Conservation (phyloP, 2,329 filamentous ascomycete species). For the Diplodia scrobiculata region DNA sequence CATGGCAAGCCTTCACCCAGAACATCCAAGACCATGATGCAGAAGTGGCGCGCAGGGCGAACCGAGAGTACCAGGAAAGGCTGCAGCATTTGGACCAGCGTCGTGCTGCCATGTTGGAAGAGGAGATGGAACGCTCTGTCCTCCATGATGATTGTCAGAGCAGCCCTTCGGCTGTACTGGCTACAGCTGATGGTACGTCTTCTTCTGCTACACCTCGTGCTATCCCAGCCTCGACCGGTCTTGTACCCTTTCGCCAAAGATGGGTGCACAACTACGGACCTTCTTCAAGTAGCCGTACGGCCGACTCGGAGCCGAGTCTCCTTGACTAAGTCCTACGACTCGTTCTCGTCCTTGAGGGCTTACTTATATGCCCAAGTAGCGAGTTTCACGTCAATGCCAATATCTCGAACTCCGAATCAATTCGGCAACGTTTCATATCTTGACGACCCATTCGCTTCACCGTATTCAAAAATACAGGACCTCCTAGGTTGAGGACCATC, state of each 20-base stretch:
- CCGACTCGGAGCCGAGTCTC: neutral
- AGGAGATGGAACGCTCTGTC: slow-evolving; percentile 14
- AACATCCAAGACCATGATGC: neutral
- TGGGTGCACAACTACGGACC: neutral
- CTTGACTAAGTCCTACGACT: neutral
- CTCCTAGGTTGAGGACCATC: neutral
- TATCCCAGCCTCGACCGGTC: neutral
- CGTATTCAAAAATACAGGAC: neutral
- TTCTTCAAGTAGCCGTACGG: neutral
- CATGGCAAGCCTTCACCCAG: neutral
- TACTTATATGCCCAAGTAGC: neutral
- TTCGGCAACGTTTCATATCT: neutral
- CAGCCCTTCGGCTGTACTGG: neutral
- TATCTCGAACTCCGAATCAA: neutral
- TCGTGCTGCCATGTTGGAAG: neutral
- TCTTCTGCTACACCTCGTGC: neutral
- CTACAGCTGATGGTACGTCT: neutral
- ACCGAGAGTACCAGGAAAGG: neutral
- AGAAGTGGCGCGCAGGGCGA: neutral
- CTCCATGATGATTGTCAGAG: neutral
- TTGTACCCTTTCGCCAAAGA: neutral
- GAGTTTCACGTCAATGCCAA: neutral
- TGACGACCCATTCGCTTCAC: neutral
- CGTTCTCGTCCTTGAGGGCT: neutral
- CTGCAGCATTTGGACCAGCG: neutral